Evolutionary conservation across 1,139 yeast genomes (phyloP), one percentile per base, ranked within the genome.

Genomic region (Suhomyces choctaworum): DNA sequence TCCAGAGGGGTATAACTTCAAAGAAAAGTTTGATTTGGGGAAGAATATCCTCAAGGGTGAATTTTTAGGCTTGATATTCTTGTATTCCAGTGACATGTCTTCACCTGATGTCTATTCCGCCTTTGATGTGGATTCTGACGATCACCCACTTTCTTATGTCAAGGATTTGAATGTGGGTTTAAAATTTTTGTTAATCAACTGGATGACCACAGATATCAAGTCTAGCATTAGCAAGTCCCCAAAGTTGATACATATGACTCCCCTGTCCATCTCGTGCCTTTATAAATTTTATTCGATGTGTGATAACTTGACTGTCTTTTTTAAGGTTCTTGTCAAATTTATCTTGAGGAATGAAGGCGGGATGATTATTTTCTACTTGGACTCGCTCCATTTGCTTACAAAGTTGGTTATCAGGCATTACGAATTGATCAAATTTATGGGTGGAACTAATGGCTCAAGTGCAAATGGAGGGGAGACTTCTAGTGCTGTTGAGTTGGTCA

Each of bases 271-370:
- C 4, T 47, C 69, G 11, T 40, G 52, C 22, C 48, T 70, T 32
- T 67, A 66, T 54, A 43, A 60, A 28, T 48, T 68, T 32, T 66
- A 64, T 48, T 44, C 61, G 3, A 34, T 50, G 29, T 58, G 68
- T 37, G 65, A 64, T 39, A 61, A 65, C 32, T 46, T 71, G 16
- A 60, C 76, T 0, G 70, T 64, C 1, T 72, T 75, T 41, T 66
- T 74, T 48, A 58, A 62, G 31, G 63, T 55, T 0, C 46, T 75
- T n/a, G 47, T 73, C 11, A 64, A 60, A 27, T 56, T 55, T 13
- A 49, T 70, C 4, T 52, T 71, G 36, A 60, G 54, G 31, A 71
- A 72, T 48, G 74, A 70, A 33, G 66, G 69, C 8, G 68, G 66
- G 22, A 58, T 70, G 35, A 60, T 70, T 16, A 67, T 70, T 9